Conservation (phyloP, 176 grass and related monocot species). For the Zoysia japonica region DNA sequence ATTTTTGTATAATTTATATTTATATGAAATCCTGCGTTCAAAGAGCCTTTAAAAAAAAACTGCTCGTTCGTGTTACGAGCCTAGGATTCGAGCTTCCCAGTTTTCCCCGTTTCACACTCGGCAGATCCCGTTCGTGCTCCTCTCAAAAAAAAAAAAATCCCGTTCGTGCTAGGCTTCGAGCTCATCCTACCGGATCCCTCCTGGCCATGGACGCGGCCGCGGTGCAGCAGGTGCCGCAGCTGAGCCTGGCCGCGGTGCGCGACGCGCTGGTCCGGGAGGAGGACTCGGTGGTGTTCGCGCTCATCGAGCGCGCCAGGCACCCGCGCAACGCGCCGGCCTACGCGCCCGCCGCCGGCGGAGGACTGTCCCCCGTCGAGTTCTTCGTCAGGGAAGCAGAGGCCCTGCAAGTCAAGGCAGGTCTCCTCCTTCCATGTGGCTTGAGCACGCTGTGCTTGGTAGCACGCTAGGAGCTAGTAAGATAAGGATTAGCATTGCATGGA, state of each 20-base stretch:
- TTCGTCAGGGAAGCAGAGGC: slow-evolving; percentile 63
- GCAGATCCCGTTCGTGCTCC: not conserved
- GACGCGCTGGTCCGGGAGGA: slow-evolving; percentile 78
- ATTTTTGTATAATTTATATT: too few species aligned
- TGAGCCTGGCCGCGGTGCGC: slow-evolving; percentile 68
- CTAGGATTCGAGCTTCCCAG: not conserved
- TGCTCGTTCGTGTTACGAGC: too few species aligned
- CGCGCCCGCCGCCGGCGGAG: slow-evolving; percentile 30
- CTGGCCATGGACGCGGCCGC: slow-evolving; percentile 27
- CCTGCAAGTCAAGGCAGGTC: slow-evolving; percentile 65
- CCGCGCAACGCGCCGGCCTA: slow-evolving; percentile 73
- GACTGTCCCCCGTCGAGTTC: slow-evolving; percentile 58
- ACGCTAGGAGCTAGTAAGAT: not conserved
- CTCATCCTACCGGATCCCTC: not conserved
- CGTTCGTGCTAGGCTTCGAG: not conserved
- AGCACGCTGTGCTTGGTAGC: not conserved
- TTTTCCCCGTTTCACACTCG: not conserved
- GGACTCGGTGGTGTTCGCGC: slow-evolving; percentile 87
- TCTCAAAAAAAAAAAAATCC: too few species aligned
- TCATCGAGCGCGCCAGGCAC: slow-evolving; percentile 77
- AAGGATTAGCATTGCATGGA: not conserved
- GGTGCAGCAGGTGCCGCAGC: slow-evolving; percentile 30
- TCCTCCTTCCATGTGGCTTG: not conserved
- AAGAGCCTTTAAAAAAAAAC: too few species aligned
- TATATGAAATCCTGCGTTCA: too few species aligned